phyloP scores from a whole-genome alignment of 2,329 filamentous ascomycete genomes.

The Phialophora tarda region DNA sequence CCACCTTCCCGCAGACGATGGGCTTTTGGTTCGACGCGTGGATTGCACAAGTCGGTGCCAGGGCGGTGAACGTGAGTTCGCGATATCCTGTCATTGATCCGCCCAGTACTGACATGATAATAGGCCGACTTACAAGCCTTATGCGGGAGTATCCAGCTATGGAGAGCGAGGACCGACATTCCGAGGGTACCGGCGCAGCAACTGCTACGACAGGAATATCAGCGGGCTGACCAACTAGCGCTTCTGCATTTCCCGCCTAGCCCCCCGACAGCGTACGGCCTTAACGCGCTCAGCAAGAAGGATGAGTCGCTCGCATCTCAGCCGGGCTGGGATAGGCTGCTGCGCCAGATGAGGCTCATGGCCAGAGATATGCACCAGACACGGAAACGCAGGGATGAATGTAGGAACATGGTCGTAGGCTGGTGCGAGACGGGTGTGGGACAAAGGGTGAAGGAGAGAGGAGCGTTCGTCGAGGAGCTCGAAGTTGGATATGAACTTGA shows the following conservation, averaged over 20 bases:
- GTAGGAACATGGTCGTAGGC: slow-evolving; percentile 16
- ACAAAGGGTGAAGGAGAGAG: not conserved
- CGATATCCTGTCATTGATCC: not conserved
- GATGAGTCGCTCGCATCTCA: slow-evolving; percentile 2
- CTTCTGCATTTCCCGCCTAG: not conserved
- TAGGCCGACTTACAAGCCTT: slow-evolving; percentile 21
- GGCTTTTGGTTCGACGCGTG: slow-evolving; percentile 28
- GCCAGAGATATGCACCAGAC: slow-evolving; percentile 19
- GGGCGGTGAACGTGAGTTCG: slow-evolving; percentile 16
- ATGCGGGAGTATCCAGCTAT: slow-evolving; percentile 22
- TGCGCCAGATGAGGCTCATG: slow-evolving; percentile 14
- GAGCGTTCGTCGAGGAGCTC: slow-evolving; percentile 18
- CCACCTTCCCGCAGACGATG: slow-evolving; percentile 23
- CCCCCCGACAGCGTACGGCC: not conserved
- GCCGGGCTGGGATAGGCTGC: slow-evolving; percentile 25
- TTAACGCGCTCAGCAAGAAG: not conserved
- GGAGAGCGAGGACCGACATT: slow-evolving; percentile 26
- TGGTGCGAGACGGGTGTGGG: slow-evolving; percentile 24
- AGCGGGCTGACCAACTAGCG: not conserved
- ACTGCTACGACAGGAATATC: not conserved
- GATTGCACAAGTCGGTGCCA: slow-evolving; percentile 16
- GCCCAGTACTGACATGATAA: not conserved
- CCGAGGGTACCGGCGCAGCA: not conserved
- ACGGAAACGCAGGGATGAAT: slow-evolving; percentile 22
- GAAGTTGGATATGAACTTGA: slow-evolving; percentile 17